Base-by-base conservation (phyloP, 1,139 yeast species). In the Ashbya aceris region DNA sequence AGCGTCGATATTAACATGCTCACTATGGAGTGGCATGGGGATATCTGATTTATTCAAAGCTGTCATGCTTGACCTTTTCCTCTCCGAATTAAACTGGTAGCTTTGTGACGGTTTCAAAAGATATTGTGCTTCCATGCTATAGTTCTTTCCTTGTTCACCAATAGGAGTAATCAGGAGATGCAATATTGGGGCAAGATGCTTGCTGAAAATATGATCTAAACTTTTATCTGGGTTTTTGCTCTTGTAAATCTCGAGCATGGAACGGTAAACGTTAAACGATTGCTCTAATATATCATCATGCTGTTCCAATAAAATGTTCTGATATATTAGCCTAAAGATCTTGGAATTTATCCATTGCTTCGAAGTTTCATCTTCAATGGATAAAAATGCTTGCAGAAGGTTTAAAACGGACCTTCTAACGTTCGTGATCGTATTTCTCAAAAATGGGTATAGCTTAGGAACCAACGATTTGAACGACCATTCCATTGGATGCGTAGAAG, bases 371-470 rank as follows among this genome's bases (percentile, higher is more conserved):
- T 84, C 93, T 26, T 80, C 72, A 38, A 83, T 77, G 4, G 80
- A 71, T 42, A 87, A 66, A 56, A 93, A 89, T 39, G 94, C 93
- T 40, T 75, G 61, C 29, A 93, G 68, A 0, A 97, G 83, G 48
- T 85, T 76, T 33, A 93, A 66, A 2, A 89, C 96, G 0, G 98
- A 86, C 54, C 77, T 81, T 54, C 99, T 74, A 9, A 93, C 98
- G 56, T 87, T 84, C 2, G 93, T 76, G 46, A 93, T 87, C 1
- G 97, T 86, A 61, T 93, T 98, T 51, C 99, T 77, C 51, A 93
- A 71, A 54, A 91, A 93, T 14, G 97, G 97, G 56, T 82, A 91
- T 37, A 93, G 69, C 49, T 93, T 74, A 2, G 98, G 98, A n/a
- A 93, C 91, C 46, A 91, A 68, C 41, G 71, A 71, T 42, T 81